Evolutionary conservation across 164 flowering plant genomes (phyloP).

Genomic region (Stephania yunnanensis): DNA sequence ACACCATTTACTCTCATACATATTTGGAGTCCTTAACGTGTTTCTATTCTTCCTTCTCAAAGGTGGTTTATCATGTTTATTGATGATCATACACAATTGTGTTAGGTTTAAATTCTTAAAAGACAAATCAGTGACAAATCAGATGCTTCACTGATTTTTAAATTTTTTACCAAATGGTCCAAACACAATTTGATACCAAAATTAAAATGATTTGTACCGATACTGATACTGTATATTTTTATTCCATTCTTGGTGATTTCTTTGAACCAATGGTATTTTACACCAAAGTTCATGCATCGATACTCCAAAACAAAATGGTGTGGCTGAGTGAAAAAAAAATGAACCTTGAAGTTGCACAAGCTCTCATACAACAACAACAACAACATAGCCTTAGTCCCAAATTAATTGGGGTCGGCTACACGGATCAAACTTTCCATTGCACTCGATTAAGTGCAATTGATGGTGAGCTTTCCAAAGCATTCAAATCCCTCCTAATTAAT

Average conservation of each 20-base stretch:
- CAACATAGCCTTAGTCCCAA: no score
- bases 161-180: neutral
- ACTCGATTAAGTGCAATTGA: no score
- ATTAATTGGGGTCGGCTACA: no score
- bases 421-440: no score
- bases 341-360: neutral
- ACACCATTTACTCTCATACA: neutral
- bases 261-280: neutral
- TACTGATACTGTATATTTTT: no score
- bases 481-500: no score
- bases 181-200: neutral
- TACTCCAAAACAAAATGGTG: neutral
- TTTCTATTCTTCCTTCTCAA: neutral
- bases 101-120: neutral
- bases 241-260: neutral
- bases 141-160: neutral
- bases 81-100: neutral
- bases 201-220: no score
- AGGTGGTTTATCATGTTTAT: slow-evolving; percentile 3
- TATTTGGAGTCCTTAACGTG: neutral
- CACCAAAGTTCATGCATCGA: neutral
- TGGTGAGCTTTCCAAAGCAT: no score
- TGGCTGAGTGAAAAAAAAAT: slow-evolving; percentile 7
- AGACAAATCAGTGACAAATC: no score
- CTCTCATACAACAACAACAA: neutral